Conservation (phyloP, 176 grass and related monocot genomes). For the Avena sativa region DNA sequence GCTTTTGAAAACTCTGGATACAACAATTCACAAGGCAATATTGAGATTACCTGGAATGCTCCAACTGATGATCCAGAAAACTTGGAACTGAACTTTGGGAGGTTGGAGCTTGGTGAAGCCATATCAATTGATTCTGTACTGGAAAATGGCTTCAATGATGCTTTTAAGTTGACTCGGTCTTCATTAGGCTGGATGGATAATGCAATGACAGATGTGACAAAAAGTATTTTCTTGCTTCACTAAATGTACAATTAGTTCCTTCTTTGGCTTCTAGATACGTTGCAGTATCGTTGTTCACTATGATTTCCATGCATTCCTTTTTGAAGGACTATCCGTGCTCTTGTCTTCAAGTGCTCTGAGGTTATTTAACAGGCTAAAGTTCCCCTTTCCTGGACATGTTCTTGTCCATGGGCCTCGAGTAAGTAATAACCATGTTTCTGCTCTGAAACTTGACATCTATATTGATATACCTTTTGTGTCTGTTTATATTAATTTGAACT, state of each 20-base stretch:
- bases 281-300: constrained; percentile 26
- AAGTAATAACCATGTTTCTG: constrained; percentile 54
- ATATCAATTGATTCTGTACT: constrained; percentile 59
- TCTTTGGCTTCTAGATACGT: background rate
- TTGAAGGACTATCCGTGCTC: constrained; percentile 77
- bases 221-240: constrained; percentile 57
- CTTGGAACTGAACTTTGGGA: constrained; percentile 59
- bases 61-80: constrained; percentile 50
- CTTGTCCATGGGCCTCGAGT: constrained; percentile 91
- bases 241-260: constrained; percentile 17
- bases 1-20: constrained; percentile 58
- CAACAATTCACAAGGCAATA: constrained; percentile 51
- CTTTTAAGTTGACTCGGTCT: constrained; percentile 61
- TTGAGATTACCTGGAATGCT: constrained; percentile 60
- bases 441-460: constrained; percentile 28
- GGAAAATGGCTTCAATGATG: constrained; percentile 52
- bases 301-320: constrained; percentile 39
- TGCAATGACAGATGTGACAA: constrained; percentile 78
- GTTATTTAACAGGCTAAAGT: constrained; percentile 61
- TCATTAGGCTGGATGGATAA: constrained; percentile 92
- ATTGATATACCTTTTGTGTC: constrained; percentile 13
- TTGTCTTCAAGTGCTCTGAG: constrained; percentile 69
- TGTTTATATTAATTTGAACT: constrained; percentile 32
- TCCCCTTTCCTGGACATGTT: constrained; percentile 78
- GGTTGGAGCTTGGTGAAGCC: constrained; percentile 75